Evolutionary conservation across 139 green algal species (phyloP).

Genomic region (Penium margaritaceum): DNA sequence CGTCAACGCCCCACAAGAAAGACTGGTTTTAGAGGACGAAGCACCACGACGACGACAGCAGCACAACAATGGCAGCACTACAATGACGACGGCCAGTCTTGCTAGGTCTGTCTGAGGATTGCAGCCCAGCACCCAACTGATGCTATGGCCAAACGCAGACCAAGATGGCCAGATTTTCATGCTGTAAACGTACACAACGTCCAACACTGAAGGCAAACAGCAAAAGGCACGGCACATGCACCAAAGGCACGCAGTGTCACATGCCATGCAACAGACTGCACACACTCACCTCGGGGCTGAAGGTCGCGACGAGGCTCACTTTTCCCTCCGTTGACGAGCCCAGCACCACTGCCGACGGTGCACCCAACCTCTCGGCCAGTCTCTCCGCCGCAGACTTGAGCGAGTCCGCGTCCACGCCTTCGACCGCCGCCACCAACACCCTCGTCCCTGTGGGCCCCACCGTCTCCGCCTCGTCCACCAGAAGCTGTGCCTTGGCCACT

Average conservation of each 20-base stretch:
- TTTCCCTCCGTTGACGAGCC: conserved; percentile 40
- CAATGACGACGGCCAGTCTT: too few relatives aligned
- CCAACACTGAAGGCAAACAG: neutral
- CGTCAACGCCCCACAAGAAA: too few relatives aligned
- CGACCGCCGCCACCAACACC: conserved; percentile 66
- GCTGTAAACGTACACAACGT: neutral
- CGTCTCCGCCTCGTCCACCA: too few relatives aligned
- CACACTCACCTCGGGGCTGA: conserved; percentile 38
- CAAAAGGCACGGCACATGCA: neutral
- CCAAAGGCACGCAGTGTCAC: neutral
- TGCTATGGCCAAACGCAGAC: neutral
- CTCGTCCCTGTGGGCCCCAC: too few relatives aligned
- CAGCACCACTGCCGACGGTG: too few relatives aligned
- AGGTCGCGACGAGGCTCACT: conserved; percentile 37
- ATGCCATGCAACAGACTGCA: neutral
- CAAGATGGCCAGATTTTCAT: neutral
- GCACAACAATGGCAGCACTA: too few relatives aligned
- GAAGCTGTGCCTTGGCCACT: too few relatives aligned
- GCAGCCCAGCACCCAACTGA: neutral
- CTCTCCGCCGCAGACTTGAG: conserved; percentile 57
- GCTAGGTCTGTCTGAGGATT: too few relatives aligned
- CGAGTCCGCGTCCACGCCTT: conserved; percentile 65
- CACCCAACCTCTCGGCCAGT: conserved; percentile 52
- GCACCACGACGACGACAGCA: too few relatives aligned
- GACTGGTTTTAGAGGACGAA: too few relatives aligned